Evolutionary conservation across 164 flowering plant genomes (phyloP).

Genomic region (Kingdonia uniflora): DNA sequence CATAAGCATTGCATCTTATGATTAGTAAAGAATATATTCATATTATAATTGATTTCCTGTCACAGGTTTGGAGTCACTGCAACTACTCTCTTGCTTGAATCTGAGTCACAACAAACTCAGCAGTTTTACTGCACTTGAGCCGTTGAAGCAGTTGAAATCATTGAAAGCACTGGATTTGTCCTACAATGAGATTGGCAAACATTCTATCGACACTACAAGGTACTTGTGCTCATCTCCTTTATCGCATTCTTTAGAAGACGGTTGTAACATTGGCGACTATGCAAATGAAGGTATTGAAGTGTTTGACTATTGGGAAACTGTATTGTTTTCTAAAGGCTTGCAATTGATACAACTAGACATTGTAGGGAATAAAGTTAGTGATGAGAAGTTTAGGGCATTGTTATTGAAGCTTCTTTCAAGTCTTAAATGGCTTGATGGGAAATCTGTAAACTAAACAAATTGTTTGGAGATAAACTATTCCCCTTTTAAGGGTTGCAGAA

Average conservation of each 20-base stretch:
- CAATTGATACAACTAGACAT: slow-evolving; percentile 55
- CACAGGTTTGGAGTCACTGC: slow-evolving; percentile 83
- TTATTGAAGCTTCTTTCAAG: slow-evolving; percentile 38
- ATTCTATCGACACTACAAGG: slow-evolving; percentile 65
- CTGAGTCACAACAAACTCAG: slow-evolving; percentile 57
- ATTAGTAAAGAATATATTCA: no score
- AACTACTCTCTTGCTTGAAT: slow-evolving; percentile 58
- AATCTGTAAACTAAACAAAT: slow-evolving; percentile 17
- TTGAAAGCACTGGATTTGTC: slow-evolving; percentile 61
- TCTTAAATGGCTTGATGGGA: slow-evolving; percentile 62
- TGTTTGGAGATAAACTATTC: no score
- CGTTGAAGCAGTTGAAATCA: slow-evolving; percentile 47
- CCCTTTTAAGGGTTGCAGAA: no score
- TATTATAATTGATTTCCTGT: slow-evolving; percentile 6
- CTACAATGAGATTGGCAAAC: slow-evolving; percentile 71
- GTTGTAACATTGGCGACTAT: slow-evolving; percentile 22
- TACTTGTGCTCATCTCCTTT: slow-evolving; percentile 68
- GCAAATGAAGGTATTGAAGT: slow-evolving; percentile 11
- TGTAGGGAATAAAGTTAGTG: slow-evolving; percentile 43
- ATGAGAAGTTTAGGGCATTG: slow-evolving; percentile 37
- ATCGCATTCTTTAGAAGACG: slow-evolving; percentile 31
- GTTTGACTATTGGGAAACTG: slow-evolving; percentile 51
- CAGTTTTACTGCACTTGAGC: slow-evolving; percentile 67
- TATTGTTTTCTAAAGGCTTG: slow-evolving; percentile 40
- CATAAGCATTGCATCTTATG: no score